A percentile compares a stretch with the other conserved stretches of the same genome.
Evolutionary conservation across 768 basidiomycete species (phyloP).

Genomic region (Asterophora parasitica): DNA sequence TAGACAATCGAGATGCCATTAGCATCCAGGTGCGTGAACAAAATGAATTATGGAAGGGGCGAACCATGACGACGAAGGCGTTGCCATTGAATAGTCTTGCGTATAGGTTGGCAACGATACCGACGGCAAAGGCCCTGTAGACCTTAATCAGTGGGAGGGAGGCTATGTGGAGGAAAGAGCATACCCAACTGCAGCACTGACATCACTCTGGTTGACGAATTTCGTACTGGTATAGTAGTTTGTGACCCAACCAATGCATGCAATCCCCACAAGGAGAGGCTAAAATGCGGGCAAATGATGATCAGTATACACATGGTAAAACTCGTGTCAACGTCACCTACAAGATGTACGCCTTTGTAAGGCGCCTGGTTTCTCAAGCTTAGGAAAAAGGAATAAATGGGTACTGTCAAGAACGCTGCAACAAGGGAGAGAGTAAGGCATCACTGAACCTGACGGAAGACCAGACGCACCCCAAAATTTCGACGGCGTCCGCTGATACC

Average conservation of each 20-base stretch:
- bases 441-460: neutral
- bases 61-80: conserved; percentile 78
- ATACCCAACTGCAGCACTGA: conserved; percentile 71
- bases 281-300: neutral
- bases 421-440: neutral
- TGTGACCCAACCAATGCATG: conserved; percentile 71
- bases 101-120: conserved; percentile 73
- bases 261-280: conserved; percentile 38
- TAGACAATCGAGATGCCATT: conserved; percentile 13
- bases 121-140: conserved; percentile 72
- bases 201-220: conserved; percentile 68
- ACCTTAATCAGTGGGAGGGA: neutral
- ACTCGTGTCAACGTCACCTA: conserved; percentile 11
- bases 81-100: conserved; percentile 69
- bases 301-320: neutral
- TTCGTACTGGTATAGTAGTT: conserved; percentile 65
- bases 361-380: conserved; percentile 64
- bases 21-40: neutral
- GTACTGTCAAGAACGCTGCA: conserved; percentile 65
- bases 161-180: conserved; percentile 10
- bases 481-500: conserved; percentile 72
- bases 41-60: conserved; percentile 13
- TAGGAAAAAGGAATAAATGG: conserved; percentile 61
- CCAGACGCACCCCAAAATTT: conserved; percentile 61
- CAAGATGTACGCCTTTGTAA: conserved; percentile 52